A percentile compares a stretch with the other conserved stretches of the same genome.
Evolutionary conservation across 306 rosid genomes (phyloP).

Genomic region (Aeschynomene evenia): DNA sequence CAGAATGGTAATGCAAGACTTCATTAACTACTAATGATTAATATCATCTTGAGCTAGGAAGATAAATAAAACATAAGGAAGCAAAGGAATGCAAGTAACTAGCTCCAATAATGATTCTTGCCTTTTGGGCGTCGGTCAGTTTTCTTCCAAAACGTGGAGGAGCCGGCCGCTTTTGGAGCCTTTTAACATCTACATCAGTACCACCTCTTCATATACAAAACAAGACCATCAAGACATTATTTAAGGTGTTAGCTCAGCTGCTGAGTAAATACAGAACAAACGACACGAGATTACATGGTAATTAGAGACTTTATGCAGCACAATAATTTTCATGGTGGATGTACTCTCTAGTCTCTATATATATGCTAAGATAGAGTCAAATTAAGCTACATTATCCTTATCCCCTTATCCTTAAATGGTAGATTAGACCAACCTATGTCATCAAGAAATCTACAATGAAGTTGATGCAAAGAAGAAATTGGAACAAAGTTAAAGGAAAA

Average conservation of each 20-base stretch:
- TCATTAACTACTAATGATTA: slow-evolving; percentile 20
- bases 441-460: not conserved
- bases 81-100: slow-evolving; percentile 5
- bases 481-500: slow-evolving; percentile 18
- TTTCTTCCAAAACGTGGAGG: slow-evolving; percentile 93
- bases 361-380: not conserved
- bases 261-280: slow-evolving; percentile 3
- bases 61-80: slow-evolving; percentile 13
- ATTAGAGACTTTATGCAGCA: not conserved
- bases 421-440: not conserved
- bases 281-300: not conserved
- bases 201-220: slow-evolving; percentile 64
- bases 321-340: not conserved
- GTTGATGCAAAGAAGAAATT: slow-evolving; percentile 15
- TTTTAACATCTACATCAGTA: slow-evolving; percentile 79
- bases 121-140: slow-evolving; percentile 85
- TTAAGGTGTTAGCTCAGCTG: no score
- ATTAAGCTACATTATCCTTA: not conserved
- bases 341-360: not conserved
- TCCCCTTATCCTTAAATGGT: no score
- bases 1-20: slow-evolving; percentile 22
- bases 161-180: slow-evolving; percentile 81
- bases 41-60: slow-evolving; percentile 3
- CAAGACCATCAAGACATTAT: slow-evolving; percentile 15
- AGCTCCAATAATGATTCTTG: slow-evolving; percentile 35